Conservation (phyloP, 1,139 yeast genomes). For the Candida frijolesensis region DNA sequence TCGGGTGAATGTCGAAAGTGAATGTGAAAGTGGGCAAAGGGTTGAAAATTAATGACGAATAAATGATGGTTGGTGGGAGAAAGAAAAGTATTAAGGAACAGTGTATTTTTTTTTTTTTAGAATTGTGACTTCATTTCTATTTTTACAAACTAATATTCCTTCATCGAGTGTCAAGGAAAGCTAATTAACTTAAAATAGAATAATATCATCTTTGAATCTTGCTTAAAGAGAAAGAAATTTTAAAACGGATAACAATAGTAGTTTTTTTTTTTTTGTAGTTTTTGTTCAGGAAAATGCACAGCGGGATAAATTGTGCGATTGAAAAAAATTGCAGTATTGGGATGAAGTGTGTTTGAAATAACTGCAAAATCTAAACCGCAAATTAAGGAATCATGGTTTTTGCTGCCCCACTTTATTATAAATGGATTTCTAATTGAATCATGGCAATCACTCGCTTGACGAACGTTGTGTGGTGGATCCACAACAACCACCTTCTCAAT, state of each 20-base stretch:
- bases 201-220: background rate
- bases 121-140: background rate
- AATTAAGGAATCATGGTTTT: too few relatives aligned
- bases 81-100: background rate
- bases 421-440: too few relatives aligned
- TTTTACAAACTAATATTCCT: background rate
- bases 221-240: background rate
- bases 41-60: background rate
- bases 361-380: too few relatives aligned
- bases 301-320: background rate
- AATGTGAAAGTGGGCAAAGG: background rate
- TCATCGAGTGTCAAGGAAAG: background rate
- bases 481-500: too few relatives aligned
- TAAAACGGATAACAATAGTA: background rate
- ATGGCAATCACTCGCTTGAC: too few relatives aligned
- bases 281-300: background rate
- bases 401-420: too few relatives aligned
- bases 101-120: background rate
- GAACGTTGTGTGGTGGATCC: too few relatives aligned
- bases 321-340: background rate
- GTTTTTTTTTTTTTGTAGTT: background rate
- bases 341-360: too few relatives aligned
- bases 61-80: background rate
- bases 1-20: background rate
- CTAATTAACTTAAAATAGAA: conserved; percentile 1